Base-by-base conservation (phyloP, 2,329 filamentous ascomycete genomes). In the Aspergillus versicolor region DNA sequence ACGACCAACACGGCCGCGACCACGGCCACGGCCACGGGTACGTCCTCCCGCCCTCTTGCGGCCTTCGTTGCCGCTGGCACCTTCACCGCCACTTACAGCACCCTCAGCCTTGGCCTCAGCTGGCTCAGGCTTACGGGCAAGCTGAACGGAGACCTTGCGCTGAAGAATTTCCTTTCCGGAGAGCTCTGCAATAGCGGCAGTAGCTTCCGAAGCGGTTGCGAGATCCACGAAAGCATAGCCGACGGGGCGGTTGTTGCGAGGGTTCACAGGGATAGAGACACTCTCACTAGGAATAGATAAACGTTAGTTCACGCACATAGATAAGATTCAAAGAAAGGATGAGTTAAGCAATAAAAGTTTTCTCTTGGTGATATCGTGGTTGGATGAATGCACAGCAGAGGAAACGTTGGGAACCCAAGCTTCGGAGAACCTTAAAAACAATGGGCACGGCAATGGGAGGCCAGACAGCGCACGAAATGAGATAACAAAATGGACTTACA, bases 201-300 rank as follows among this genome's bases (percentile, higher is more conserved):
- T 91, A 64, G 94, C 94, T 83, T 97, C 94, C 66, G 86, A 87
- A 60, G 94, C 91, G 64, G 93, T 97, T 61, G 91, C 95, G 65
- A 99, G 89, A 75, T 97, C 94, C 77, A 99, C 94, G 76, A 99
- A 99, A 75, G 94, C 94, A 79, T 97, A 99, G 74, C 94, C 94
- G 77, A 99, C 94, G 65, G 94, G 93, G 76, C 94, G 93, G 80
- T 92, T 93, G 80, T 93, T 99, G 79, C 94, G 93, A 75, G 94
- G 94, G 84, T 99, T 97, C 86, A 95, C 96, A 68, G 94, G 94
- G 79, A 99, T 99, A 70, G 94, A 97, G 78, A 93, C 93, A 78
- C 91, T 96, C 84, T 99, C 94, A 80, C 94, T 97, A 32, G 46
- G 41, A 57, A 53, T 57, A 67, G 41, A 57, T 53, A 57, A 68